Percentiles rank a stretch among this genome's conserved stretches.
Conservation (phyloP, 148 eudicot species). For the Amaranthus palmeri region DNA sequence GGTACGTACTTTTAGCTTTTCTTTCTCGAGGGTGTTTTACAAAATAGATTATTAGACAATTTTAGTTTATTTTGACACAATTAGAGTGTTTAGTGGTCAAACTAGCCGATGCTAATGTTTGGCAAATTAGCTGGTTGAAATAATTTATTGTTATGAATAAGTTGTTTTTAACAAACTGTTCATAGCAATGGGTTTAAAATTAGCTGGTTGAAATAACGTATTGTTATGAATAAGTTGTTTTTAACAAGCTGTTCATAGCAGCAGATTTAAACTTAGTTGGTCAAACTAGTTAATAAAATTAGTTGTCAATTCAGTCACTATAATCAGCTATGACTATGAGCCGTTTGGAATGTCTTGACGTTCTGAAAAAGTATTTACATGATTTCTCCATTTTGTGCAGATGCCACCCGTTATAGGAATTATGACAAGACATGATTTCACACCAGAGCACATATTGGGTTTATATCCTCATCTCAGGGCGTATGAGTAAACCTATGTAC, state of each 20-base stretch:
- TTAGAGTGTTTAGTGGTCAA: not conserved
- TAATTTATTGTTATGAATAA: not conserved
- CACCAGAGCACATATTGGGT: constrained; percentile 60
- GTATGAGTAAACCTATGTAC: constrained; percentile 27
- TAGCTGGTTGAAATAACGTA: too few relatives aligned
- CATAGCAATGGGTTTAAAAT: too few relatives aligned
- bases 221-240: too few relatives aligned
- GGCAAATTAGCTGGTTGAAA: not conserved
- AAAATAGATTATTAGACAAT: not conserved
- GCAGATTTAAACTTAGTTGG: too few relatives aligned
- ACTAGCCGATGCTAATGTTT: not conserved
- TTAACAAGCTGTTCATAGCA: too few relatives aligned
- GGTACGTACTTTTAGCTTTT: constrained; percentile 24
- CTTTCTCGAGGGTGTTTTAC: not conserved
- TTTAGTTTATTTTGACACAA: not conserved
- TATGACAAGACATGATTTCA: constrained; percentile 69
- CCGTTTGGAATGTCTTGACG: too few relatives aligned
- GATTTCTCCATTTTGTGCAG: constrained; percentile 28
- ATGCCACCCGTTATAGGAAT: constrained; percentile 60
- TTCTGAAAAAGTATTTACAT: not conserved
- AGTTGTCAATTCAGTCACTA: too few relatives aligned
- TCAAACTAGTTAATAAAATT: too few relatives aligned
- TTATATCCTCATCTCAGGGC: constrained; percentile 42
- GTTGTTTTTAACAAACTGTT: not conserved
- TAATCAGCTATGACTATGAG: too few relatives aligned